These are phyloP conservation scores for Hypoxylon perforatum DNA, from an alignment of 495 filamentous ascomycete genomes.

Conservation along the genomic window DNA sequence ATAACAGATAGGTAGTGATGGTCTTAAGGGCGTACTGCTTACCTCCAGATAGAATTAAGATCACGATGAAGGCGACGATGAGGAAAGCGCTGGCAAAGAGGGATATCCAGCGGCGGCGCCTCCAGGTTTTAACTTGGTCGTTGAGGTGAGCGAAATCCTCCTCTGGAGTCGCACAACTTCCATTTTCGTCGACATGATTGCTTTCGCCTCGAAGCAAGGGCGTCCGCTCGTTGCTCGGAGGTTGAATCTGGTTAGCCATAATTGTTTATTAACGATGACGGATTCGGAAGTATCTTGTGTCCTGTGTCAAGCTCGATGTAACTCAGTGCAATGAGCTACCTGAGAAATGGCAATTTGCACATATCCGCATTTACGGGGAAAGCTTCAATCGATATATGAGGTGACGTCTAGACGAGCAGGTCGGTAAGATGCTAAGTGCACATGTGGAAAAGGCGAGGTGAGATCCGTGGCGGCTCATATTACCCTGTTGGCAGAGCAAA, in stretches of 20 bases:
- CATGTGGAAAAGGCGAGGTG: conserved; percentile 7
- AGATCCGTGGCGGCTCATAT: conserved; percentile 19
- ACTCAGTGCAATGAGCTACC: conserved; percentile 17
- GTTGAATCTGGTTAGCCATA: conserved; percentile 26
- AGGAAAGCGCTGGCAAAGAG: conserved; percentile 42
- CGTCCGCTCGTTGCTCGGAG: conserved; percentile 24
- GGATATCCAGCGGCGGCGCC: conserved; percentile 47
- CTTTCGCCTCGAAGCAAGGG: conserved; percentile 29
- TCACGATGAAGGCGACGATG: conserved; percentile 42
- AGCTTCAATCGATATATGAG: conserved; percentile 15
- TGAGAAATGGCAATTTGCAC: conserved; percentile 11
- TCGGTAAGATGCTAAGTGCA: conserved; percentile 5
- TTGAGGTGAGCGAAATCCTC: conserved; percentile 19
- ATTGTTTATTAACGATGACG: conserved; percentile 18
- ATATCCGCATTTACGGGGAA: conserved; percentile 13
- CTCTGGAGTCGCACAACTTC: conserved; percentile 11
- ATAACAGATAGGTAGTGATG: no score
- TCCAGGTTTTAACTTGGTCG: conserved; percentile 35
- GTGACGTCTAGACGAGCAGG: conserved; percentile 20
- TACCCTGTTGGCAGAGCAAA: conserved; percentile 24
- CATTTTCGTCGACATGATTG: conserved; percentile 15
- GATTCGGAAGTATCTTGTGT: conserved; percentile 15
- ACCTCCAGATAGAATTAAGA: conserved; percentile 45
- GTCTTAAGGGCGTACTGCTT: conserved; percentile 8
- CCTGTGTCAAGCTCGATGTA: conserved; percentile 3